These are phyloP conservation scores for Vitis vinifera DNA, from an alignment of 164 flowering plant genomes.

Conservation along the genomic window ASM3070453v1 NC_081805.1:951501-952000, in stretches of 20 bases:
- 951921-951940: conserved; percentile 56
- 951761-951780: conserved; percentile 50
- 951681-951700: conserved; percentile 53
- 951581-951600: conserved; percentile 57
- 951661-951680: conserved; percentile 64
- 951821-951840: conserved; percentile 50
- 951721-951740: conserved; percentile 56
- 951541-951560: conserved; percentile 57
- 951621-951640: conserved; percentile 34
- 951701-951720: conserved; percentile 79
- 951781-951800: conserved; percentile 63
- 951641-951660: conserved; percentile 56
- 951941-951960: conserved; percentile 50
- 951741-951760: conserved; percentile 62
- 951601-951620: conserved; percentile 70
- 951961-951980: conserved; percentile 56
- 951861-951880: conserved; percentile 48
- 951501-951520: conserved; percentile 40
- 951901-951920: conserved; percentile 66
- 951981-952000: conserved; percentile 41
- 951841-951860: conserved; percentile 60
- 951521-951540: conserved; percentile 62
- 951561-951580: conserved; percentile 40
- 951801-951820: conserved; percentile 58
- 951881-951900: conserved; percentile 55